phyloP scores from a whole-genome alignment of 2,329 filamentous ascomycete species.

The Alternaria sp. region DNA sequence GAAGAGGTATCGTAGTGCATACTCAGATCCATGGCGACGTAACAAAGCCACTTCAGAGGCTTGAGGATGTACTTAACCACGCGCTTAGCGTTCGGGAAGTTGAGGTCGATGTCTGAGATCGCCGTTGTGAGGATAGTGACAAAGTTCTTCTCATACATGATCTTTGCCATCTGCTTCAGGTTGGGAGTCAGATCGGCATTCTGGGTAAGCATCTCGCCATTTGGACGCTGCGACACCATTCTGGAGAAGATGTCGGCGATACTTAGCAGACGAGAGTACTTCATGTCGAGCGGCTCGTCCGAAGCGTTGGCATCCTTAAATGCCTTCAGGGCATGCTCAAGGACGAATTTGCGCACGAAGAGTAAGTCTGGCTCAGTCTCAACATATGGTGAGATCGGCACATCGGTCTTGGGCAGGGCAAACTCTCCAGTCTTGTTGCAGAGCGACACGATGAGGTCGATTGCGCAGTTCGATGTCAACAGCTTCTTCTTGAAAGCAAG shows the following conservation, averaged over 20 bases:
- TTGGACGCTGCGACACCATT: constrained; percentile 74
- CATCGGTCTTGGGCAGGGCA: constrained; percentile 61
- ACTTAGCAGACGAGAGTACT: constrained; percentile 87
- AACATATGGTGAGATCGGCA: constrained; percentile 53
- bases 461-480: constrained; percentile 85
- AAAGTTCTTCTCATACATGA: constrained; percentile 99
- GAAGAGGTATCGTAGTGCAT: constrained; percentile 78
- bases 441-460: constrained; percentile 84
- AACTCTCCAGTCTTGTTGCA: constrained; percentile 88
- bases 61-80: constrained; percentile 96
- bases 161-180: constrained; percentile 83
- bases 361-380: constrained; percentile 85
- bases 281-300: constrained; percentile 80
- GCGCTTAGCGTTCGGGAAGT: constrained; percentile 90
- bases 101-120: constrained; percentile 94
- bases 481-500: constrained; percentile 83
- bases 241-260: constrained; percentile 92
- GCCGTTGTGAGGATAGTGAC: constrained; percentile 87
- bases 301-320: constrained; percentile 88
- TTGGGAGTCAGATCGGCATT: constrained; percentile 59
- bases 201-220: constrained; percentile 49
- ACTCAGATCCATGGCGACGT: constrained; percentile 86
- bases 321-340: constrained; percentile 90
- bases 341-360: constrained; percentile 92
- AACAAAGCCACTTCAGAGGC: constrained; percentile 85